Evolutionary conservation across 495 filamentous ascomycete species (phyloP).

Genomic region (Talaromyces trachyspermus): DNA sequence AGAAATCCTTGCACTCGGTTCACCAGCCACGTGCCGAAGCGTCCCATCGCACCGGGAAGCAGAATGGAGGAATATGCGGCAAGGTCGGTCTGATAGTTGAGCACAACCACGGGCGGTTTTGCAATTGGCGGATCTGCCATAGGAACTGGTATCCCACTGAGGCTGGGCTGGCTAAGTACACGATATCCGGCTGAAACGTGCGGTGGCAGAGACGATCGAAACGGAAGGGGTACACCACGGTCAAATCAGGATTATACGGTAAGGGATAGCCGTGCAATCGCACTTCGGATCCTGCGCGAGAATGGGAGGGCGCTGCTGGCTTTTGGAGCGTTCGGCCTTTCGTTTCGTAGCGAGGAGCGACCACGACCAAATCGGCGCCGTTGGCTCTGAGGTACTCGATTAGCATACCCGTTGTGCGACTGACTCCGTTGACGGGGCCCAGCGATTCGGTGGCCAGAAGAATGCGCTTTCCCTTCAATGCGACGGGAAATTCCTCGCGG

Average conservation of each 20-base stretch:
- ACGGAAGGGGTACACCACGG: conserved; percentile 55
- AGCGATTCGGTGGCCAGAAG: conserved; percentile 58
- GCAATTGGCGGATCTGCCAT: conserved; percentile 48
- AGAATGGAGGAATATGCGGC: conserved; percentile 55
- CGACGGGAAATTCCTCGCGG: conserved; percentile 33
- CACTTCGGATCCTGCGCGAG: conserved; percentile 24
- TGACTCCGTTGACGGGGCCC: conserved; percentile 60
- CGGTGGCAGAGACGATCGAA: conserved; percentile 44
- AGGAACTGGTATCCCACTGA: conserved; percentile 58
- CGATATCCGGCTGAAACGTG: conserved; percentile 49
- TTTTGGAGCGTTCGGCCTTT: conserved; percentile 12
- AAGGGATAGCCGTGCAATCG: conserved; percentile 51
- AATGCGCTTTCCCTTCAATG: conserved; percentile 44
- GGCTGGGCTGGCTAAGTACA: conserved; percentile 58
- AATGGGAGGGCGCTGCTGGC: conserved; percentile 16
- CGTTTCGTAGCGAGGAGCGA: conserved; percentile 43
- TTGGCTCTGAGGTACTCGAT: conserved; percentile 51
- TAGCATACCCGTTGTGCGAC: conserved; percentile 53
- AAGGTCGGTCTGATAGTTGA: conserved; percentile 61
- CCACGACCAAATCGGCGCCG: conserved; percentile 49
- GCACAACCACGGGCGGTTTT: conserved; percentile 44
- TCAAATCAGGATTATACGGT: conserved; percentile 59
- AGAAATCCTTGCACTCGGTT: conserved; percentile 50
- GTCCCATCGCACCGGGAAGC: conserved; percentile 48
- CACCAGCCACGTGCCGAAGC: conserved; percentile 47